Evolutionary conservation across 2,329 filamentous ascomycete genomes (phyloP), one percentile per base, ranked within the genome.

Genomic region (Cytospora mali): DNA sequence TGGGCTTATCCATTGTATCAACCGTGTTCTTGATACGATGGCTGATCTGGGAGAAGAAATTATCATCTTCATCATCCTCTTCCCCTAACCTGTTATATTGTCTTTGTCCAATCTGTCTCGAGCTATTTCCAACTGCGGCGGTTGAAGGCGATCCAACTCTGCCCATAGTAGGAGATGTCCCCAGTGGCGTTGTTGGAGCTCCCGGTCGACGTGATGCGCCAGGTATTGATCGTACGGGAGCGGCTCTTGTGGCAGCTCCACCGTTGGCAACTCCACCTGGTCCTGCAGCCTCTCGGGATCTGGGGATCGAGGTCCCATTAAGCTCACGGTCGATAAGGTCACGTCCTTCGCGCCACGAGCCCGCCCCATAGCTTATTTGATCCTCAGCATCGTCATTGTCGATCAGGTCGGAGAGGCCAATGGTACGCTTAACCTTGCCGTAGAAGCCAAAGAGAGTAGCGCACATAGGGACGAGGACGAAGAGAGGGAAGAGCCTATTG

Each of bases 361-460:
- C 92, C 0, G 88, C 88, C 16, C 92, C 92, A 67, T 89, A 92
- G 3, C 84, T 85, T 3, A 80, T 80, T 7, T 82, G 79, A 55
- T 85, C 85, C 28, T 88, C 86, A 14, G 89, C 87, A 14, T 87
- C 82, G 16, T 90, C 89, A 46, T 93, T 90, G 39, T 92, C 90
- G 50, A 93, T 86, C 1, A 93, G 79, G 46, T 92, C 86, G 61
- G 89, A 91, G 63, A 96, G 92, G 16, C 95, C 94, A 23, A 94
- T 84, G 60, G 90, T 75, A 28, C 87, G 88, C 74, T 89, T 91
- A 29, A 94, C 84, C 66, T 86, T 89, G 48, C 92, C 90, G 73
- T 99, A 99, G 0, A 98, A 79, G 29, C 94, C 94, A 76, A 98
- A 97, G 0, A 94, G 76, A 0, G 92, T 94, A 4, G 93, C 93